Base-by-base conservation (phyloP, 148 eudicot genomes). In the Fagopyrum esculentum region DNA sequence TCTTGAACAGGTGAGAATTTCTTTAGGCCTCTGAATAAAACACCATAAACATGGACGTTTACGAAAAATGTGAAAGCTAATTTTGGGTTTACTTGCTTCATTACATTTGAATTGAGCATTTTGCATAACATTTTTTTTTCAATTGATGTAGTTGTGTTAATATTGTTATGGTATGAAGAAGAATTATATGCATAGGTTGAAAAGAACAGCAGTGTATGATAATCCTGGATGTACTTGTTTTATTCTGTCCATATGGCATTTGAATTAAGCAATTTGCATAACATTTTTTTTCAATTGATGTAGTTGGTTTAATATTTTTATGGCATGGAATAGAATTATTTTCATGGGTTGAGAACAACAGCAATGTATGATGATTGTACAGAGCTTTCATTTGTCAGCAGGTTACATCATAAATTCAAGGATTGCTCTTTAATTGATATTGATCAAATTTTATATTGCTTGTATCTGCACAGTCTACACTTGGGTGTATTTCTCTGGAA, bases 1-100 rank as follows among this genome's bases (percentile, higher is more conserved):
- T 76, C 93, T 92, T 77, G 97, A 94, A 73, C 93, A 94, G 97
- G 98, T 94, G 78, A 73, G n/a, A 8, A 76, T 61, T 26, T 22
- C 30, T 8, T 29, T 2, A 61, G 16, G 19, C 29, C 43, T 61
- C 40, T 29, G 35, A 22, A 19, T 57, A 8, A 57, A 35, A 35
- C 26, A 35, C 40, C 40, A n/a, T 52, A 52, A 52, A 13, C n/a
- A 57, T 8, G 63, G 12, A 0, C 19, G 10, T 57, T 57, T 57
- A 2, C 29, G 17, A 57, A 17, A 57, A 17, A 57, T 57, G 17
- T 57, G 63, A 10, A 61, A 8, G 7, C 43, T 22, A 9, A 22
- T 61, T 13, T 10, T 26, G 68, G 68, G 40, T 2, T 1, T 35
- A 35, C 40, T 35, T 26, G 44, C 26, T 29, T 8, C 22, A 8